These are phyloP conservation scores for Raffaelea albimanens DNA, from an alignment of 2,329 filamentous ascomycete species.

Conservation along the genomic window DNA sequence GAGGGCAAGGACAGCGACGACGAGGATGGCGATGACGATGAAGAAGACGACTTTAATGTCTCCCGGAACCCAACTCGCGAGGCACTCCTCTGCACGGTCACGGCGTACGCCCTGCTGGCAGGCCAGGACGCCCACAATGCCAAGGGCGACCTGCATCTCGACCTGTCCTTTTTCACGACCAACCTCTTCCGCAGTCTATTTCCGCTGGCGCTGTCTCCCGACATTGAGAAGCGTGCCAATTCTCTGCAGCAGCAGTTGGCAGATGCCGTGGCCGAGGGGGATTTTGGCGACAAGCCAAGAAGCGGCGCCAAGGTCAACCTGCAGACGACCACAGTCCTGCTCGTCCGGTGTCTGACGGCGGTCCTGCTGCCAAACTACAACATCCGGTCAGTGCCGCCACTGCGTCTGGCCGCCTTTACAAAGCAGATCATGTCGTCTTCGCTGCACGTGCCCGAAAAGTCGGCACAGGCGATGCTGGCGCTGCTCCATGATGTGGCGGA, in stretches of 20 bases:
- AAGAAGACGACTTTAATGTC: constrained; percentile 37
- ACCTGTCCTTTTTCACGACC: constrained; percentile 89
- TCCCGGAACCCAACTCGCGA: constrained; percentile 73
- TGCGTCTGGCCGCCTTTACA: constrained; percentile 81
- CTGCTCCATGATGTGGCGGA: constrained; percentile 71
- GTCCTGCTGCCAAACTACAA: constrained; percentile 69
- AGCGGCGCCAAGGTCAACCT: constrained; percentile 67
- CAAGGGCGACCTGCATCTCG: constrained; percentile 71
- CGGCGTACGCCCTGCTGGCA: constrained; percentile 89
- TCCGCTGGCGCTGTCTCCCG: constrained; percentile 67
- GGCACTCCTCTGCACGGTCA: constrained; percentile 86
- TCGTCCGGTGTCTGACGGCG: constrained; percentile 76
- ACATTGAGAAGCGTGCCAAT: constrained; percentile 73
- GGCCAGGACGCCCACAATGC: constrained; percentile 88
- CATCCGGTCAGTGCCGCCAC: constrained; percentile 65
- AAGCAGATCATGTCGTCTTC: constrained; percentile 81
- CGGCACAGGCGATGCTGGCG: constrained; percentile 67
- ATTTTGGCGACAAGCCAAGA: not conserved
- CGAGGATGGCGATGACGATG: constrained; percentile 32
- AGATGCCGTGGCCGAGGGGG: constrained; percentile 25
- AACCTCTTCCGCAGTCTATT: constrained; percentile 85
- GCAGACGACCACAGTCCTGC: constrained; percentile 85
- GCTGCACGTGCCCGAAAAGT: constrained; percentile 86
- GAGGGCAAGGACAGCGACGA: constrained; percentile 34
- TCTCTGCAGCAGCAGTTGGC: constrained; percentile 64